Percentiles rank a stretch among this genome's conserved stretches.
Conservation (phyloP, 192 early-diverging fungal species). For the Umbelopsis sp. region DNA sequence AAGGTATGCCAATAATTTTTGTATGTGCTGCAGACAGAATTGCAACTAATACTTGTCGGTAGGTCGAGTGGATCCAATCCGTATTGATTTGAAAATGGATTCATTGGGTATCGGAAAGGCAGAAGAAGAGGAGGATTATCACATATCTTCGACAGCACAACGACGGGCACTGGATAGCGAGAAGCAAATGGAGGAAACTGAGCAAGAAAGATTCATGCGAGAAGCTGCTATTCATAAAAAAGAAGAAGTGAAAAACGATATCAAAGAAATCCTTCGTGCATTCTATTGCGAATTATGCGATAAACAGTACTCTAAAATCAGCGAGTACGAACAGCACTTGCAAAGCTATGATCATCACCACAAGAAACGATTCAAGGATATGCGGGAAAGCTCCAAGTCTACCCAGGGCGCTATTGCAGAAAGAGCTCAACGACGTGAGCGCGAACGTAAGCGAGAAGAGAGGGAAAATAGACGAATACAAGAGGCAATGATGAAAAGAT, state of each 20-base stretch:
- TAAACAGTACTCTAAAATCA: slow-evolving; percentile 77
- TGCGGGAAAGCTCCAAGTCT: slow-evolving; percentile 60
- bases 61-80: slow-evolving; percentile 75
- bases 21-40: background rate
- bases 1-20: slow-evolving; percentile 49
- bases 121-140: slow-evolving; percentile 56
- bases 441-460: slow-evolving; percentile 60
- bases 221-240: slow-evolving; percentile 58
- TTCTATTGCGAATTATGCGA: slow-evolving; percentile 81
- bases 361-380: slow-evolving; percentile 78
- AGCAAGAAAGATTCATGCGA: slow-evolving; percentile 51
- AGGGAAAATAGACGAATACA: slow-evolving; percentile 66
- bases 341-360: slow-evolving; percentile 83
- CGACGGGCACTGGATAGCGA: slow-evolving; percentile 69
- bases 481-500: slow-evolving; percentile 60
- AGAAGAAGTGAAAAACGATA: slow-evolving; percentile 55
- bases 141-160: slow-evolving; percentile 59
- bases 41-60: background rate
- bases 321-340: slow-evolving; percentile 78
- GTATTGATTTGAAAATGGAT: slow-evolving; percentile 67
- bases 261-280: slow-evolving; percentile 65
- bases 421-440: slow-evolving; percentile 42
- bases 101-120: slow-evolving; percentile 67
- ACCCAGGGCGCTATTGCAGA: slow-evolving; percentile 34
- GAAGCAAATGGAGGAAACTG: slow-evolving; percentile 66